Base-by-base conservation (phyloP, 495 filamentous ascomycete genomes). In the Lophiostoma macrostomum region DNA sequence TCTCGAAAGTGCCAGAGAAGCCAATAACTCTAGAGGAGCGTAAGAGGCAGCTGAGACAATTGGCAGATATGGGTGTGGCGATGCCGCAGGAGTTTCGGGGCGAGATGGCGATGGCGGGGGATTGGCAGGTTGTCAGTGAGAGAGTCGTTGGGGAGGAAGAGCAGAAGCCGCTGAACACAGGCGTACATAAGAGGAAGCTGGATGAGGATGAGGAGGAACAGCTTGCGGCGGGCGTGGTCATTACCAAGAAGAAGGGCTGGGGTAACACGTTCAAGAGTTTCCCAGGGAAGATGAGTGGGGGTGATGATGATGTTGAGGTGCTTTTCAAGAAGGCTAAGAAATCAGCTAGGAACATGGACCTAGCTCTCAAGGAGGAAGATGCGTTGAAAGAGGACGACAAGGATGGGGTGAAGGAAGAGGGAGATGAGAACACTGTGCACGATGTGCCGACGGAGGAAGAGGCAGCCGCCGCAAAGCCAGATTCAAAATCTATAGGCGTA, bases 31-130 rank as follows among this genome's bases (percentile, higher is more conserved):
- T 80, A 5, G 81, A 81, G 10, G 87, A 96, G 48, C 71, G 89
- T 39, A 95, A 93, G 68, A 78, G 73, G 52, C 94, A 97, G 66
- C 75, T 95, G 64, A 82, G 85, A 48, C 89, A 96, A 70, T 74
- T 99, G 2, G 88, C 84, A 4, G 87, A 85, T 41, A 80, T 99
- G 77, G 93, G 93, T 0, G 81, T 99, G 35, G 79, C 80, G 14
- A 80, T 97, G 28, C 93, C 93, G 10, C 83, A 90, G 24, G 85
- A 91, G 61, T 82, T 83, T 58, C 74, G 89, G 43, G 69, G 74
- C 5, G 85, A 90, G 47, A 83, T 96, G 81, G 90, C 90, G 4
- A 77, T 96, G 74, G 83, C 83, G n/a, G 89, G 93, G 18, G 86
- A 93, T 37, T 99, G 93, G 93, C 78, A 87, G 62, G 85, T 84